phyloP scores from a whole-genome alignment of 495 filamentous ascomycete genomes.

The Opeltia flavorubescens region DNA sequence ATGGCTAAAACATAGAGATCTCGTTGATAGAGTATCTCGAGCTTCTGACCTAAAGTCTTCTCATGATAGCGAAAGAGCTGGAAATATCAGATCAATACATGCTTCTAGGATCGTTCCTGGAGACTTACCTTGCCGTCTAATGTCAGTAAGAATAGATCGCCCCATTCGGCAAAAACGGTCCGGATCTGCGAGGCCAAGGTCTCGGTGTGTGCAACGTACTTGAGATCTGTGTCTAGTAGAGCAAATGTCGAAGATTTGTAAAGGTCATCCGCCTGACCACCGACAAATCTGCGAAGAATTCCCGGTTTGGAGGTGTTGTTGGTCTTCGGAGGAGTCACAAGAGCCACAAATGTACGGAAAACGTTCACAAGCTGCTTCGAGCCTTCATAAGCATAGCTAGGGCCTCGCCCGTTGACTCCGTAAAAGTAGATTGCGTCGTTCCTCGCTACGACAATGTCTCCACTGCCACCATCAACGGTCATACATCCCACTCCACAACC shows the following conservation, averaged over 20 bases:
- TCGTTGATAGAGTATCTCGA: slow-evolving; percentile 87
- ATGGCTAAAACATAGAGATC: slow-evolving; percentile 88
- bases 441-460: slow-evolving; percentile 75
- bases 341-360: slow-evolving; percentile 73
- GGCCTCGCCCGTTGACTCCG: slow-evolving; percentile 67
- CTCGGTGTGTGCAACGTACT: slow-evolving; percentile 84
- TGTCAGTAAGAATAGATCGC: slow-evolving; percentile 73
- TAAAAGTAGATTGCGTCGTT: slow-evolving; percentile 96
- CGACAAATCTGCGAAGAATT: slow-evolving; percentile 48
- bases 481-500: slow-evolving; percentile 89
- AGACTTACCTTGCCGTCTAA: slow-evolving; percentile 70
- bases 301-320: slow-evolving; percentile 34
- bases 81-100: slow-evolving; percentile 8
- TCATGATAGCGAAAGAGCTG: slow-evolving; percentile 85
- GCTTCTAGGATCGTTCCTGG: background rate
- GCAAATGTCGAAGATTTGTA: slow-evolving; percentile 78
- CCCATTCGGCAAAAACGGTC: slow-evolving; percentile 75
- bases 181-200: slow-evolving; percentile 65
- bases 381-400: slow-evolving; percentile 80
- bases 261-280: slow-evolving; percentile 51
- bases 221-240: slow-evolving; percentile 75
- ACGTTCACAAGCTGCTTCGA: slow-evolving; percentile 69
- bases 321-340: slow-evolving; percentile 74
- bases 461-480: slow-evolving; percentile 64
- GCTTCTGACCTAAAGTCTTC: slow-evolving; percentile 74